A percentile compares a stretch with the other conserved stretches of the same genome.
phyloP scores from a whole-genome alignment of 2,329 filamentous ascomycete species.

The Cladophialophora immunda region DNA sequence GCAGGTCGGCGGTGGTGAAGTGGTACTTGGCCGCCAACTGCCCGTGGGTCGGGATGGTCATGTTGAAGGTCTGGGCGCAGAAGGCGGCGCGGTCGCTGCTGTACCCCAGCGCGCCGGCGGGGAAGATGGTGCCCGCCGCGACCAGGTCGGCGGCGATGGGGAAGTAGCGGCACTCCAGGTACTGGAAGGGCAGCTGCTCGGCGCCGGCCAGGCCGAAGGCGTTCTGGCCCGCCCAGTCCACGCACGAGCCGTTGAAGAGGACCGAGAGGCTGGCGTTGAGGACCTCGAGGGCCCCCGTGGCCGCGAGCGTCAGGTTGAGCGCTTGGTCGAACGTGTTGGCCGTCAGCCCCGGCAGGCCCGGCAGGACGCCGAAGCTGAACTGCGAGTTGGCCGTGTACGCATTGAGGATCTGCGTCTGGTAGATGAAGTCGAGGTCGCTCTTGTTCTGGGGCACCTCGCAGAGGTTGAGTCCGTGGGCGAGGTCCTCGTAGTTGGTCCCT shows the following conservation, averaged over 20 bases:
- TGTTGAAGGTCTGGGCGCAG: constrained; percentile 11
- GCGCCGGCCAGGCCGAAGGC: not conserved
- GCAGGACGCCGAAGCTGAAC: constrained; percentile 5
- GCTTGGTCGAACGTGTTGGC: not conserved
- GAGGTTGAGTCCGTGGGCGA: constrained; percentile 23
- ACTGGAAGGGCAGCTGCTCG: constrained; percentile 15
- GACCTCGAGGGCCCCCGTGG: constrained; percentile 2
- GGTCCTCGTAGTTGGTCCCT: constrained; percentile 17
- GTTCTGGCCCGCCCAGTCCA: constrained; percentile 8
- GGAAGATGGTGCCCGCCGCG: constrained; percentile 24
- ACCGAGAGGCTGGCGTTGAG: constrained; percentile 9
- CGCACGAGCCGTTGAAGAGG: constrained; percentile 2
- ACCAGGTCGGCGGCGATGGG: constrained; percentile 17
- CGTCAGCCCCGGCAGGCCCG: not conserved
- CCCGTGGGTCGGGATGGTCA: constrained; percentile 11
- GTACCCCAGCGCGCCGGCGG: constrained; percentile 1
- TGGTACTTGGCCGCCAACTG: constrained; percentile 15
- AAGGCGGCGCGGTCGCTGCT: constrained; percentile 7
- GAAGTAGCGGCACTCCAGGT: constrained; percentile 26
- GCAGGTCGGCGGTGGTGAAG: constrained; percentile 23
- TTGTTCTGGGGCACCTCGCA: constrained; percentile 14
- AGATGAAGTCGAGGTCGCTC: constrained; percentile 2
- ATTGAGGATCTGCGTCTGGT: constrained; percentile 9
- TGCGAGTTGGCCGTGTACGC: not conserved
- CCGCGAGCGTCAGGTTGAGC: constrained; percentile 5